Percentiles rank a stretch among this genome's conserved stretches.
Evolutionary conservation across 148 eudicot species (phyloP).

Genomic region (Vaccinium vitisidaea): DNA sequence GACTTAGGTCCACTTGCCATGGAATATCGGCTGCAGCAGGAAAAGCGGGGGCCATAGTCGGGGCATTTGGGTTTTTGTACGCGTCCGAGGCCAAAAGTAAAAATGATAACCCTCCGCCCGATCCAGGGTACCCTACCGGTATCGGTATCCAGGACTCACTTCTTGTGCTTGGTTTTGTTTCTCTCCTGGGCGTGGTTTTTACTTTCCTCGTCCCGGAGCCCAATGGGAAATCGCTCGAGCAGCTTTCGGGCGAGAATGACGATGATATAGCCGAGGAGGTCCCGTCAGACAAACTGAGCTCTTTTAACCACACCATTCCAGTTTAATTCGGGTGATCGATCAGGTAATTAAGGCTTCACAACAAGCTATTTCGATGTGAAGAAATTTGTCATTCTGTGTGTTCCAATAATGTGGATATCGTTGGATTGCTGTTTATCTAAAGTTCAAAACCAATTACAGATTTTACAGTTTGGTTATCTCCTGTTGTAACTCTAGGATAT

Average conservation of each 20-base stretch:
- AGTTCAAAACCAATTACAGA: not conserved
- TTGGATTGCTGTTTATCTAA: not conserved
- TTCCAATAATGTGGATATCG: not conserved
- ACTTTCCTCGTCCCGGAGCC: constrained; percentile 83
- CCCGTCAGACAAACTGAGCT: not conserved
- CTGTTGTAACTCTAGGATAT: not conserved
- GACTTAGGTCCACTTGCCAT: constrained; percentile 85
- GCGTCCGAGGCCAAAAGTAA: constrained; percentile 31
- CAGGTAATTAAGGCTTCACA: not conserved
- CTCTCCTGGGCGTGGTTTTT: constrained; percentile 48
- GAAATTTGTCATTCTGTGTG: not conserved
- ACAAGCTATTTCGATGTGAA: not conserved
- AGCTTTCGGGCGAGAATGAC: constrained; percentile 63
- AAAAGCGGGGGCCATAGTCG: constrained; percentile 79
- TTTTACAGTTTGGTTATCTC: not conserved
- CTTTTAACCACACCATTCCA: constrained; percentile 29
- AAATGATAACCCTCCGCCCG: not conserved
- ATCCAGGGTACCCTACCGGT: constrained; percentile 69
- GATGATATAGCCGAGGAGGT: constrained; percentile 15
- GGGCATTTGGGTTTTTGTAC: constrained; percentile 79
- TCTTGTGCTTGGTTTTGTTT: constrained; percentile 50
- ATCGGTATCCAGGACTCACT: constrained; percentile 66
- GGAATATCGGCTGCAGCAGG: constrained; percentile 89
- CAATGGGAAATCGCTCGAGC: constrained; percentile 80
- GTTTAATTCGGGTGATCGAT: constrained; percentile 22